Conservation (phyloP, 169 alveolate species). For the Cryptosporidium canis region DNA sequence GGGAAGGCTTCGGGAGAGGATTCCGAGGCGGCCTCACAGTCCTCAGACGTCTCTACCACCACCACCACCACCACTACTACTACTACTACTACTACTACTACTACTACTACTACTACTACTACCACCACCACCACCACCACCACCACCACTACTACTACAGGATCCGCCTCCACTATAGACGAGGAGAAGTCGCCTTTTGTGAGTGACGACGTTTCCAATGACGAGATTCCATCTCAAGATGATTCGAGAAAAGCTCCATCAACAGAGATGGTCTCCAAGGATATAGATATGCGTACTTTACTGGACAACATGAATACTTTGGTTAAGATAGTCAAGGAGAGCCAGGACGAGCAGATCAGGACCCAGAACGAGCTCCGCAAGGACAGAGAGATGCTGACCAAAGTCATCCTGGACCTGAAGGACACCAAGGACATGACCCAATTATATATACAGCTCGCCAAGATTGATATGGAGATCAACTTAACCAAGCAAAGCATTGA, state of each 20-base stretch:
- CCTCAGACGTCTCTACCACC: not conserved
- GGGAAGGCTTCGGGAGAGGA: not conserved
- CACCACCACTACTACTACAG: not conserved
- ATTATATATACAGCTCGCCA: conserved; percentile 44
- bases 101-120: not conserved
- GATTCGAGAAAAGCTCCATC: not conserved
- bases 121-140: not conserved
- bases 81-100: not conserved
- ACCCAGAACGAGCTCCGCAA: conserved; percentile 3
- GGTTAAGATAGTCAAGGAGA: conserved; percentile 14
- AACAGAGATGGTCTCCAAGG: not conserved
- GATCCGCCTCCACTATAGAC: not conserved
- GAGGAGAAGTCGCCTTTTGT: conserved; percentile 25
- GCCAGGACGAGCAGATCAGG: conserved; percentile 6
- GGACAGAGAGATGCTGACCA: conserved; percentile 1
- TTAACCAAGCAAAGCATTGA: conserved; percentile 9
- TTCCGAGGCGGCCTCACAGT: not conserved
- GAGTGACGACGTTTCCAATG: conserved; percentile 36
- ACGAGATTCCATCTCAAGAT: not conserved
- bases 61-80: not conserved
- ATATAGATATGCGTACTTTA: not conserved
- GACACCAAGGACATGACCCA: conserved; percentile 40
- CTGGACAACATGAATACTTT: not conserved
- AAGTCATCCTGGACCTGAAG: not conserved
- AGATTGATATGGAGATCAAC: conserved; percentile 42